Conservation (phyloP, 257 asterid species). For the Solanum infundibuliforme region DNA sequence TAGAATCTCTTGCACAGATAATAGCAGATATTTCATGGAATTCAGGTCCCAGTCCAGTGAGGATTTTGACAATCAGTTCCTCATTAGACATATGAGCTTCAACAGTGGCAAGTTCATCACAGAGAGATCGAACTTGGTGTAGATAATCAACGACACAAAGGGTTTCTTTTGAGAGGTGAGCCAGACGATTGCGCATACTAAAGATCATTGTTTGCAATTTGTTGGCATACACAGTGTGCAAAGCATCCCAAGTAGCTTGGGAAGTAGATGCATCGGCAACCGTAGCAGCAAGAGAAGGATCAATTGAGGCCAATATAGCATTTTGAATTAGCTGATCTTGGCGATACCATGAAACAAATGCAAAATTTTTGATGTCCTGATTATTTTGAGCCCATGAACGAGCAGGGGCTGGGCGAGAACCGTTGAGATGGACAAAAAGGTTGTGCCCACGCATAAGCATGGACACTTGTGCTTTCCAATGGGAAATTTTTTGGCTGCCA, state of each 20-base stretch:
- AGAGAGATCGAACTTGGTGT: background rate
- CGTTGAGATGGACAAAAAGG: too few species aligned
- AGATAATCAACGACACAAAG: background rate
- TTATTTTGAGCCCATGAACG: too few species aligned
- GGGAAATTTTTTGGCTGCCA: background rate
- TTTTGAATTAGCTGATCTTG: too few species aligned
- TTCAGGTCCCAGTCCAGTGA: too few species aligned
- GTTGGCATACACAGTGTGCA: background rate
- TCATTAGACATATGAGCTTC: too few species aligned
- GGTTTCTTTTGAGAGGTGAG: background rate
- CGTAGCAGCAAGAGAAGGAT: background rate
- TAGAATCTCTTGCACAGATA: too few species aligned
- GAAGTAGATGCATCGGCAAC: background rate
- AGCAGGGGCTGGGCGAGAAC: too few species aligned
- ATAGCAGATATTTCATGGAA: too few species aligned
- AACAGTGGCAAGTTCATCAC: background rate
- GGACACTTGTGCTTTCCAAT: background rate
- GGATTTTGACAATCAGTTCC: too few species aligned
- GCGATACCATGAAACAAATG: too few species aligned
- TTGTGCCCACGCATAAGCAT: background rate
- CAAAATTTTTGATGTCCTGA: too few species aligned
- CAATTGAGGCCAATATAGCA: background rate
- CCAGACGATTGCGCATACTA: background rate
- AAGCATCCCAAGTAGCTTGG: background rate
- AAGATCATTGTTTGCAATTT: background rate